A percentile compares a stretch with the other conserved stretches of the same genome.
These are phyloP conservation scores for Phytopythium ostracodes DNA, from an alignment of 352 stramenopile genomes.

Conservation along the genomic window DNA sequence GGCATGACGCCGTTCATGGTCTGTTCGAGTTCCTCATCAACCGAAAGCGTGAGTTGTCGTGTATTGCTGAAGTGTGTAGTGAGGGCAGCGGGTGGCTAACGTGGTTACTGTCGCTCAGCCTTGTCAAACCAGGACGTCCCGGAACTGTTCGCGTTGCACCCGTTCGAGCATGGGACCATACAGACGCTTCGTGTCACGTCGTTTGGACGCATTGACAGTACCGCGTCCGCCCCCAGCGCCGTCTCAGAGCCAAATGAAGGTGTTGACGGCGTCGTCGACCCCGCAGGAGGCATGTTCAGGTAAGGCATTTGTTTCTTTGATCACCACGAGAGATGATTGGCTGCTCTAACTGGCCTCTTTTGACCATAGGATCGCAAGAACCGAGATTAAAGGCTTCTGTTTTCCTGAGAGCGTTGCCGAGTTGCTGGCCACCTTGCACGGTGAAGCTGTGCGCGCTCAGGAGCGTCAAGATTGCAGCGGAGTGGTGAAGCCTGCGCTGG, in stretches of 20 bases:
- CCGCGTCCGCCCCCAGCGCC: slow-evolving; percentile 8
- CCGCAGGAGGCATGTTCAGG: background rate
- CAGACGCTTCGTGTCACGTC: slow-evolving; percentile 43
- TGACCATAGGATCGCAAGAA: slow-evolving; percentile 9
- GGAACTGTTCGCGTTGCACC: slow-evolving; percentile 43
- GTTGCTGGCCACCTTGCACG: slow-evolving; percentile 39
- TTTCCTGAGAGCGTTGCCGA: slow-evolving; percentile 30
- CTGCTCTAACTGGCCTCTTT: background rate
- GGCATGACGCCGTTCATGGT: slow-evolving; percentile 58
- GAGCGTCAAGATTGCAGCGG: background rate
- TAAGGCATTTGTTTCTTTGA: background rate
- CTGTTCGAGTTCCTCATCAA: slow-evolving; percentile 81
- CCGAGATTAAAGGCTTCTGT: slow-evolving; percentile 58
- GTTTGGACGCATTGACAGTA: slow-evolving; percentile 18
- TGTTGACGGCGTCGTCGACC: background rate
- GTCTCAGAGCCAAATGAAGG: slow-evolving; percentile 12
- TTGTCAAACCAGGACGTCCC: slow-evolving; percentile 74
- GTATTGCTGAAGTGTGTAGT: background rate
- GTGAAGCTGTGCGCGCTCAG: background rate
- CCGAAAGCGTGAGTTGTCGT: slow-evolving; percentile 49
- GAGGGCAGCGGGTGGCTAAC: background rate
- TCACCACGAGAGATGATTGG: background rate
- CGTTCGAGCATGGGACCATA: slow-evolving; percentile 64
- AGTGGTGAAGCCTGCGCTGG: background rate
- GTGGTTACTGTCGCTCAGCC: slow-evolving; percentile 22